Evolutionary conservation across 2,329 filamentous ascomycete species (phyloP), one percentile per base, ranked within the genome.

Genomic region (Penicillium crustosum): DNA sequence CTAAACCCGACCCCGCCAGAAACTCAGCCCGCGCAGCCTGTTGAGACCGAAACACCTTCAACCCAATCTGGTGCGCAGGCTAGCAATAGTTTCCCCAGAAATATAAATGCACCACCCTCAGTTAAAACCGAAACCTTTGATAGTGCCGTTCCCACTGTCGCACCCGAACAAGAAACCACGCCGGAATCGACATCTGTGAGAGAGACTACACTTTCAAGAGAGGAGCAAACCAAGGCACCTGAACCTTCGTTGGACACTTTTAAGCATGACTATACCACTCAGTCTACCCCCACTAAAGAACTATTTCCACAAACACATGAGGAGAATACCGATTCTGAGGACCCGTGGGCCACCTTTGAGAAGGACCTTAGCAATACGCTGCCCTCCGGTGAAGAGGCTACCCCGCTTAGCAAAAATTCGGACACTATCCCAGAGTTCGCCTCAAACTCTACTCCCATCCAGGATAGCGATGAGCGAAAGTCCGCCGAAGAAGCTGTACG

Each of bases 321-420:
- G 4, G 33, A 7, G 2, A 31, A 36, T 25, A 23, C n/a, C n/a
- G 43, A 36, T 13, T n/a, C 49, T 3, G 36, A 53, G 17, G 43
- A 53, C 33, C 27, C 29, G 6, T 48, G 42, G 55, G 10, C 35
- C n/a, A 36, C 27, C 15, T 36, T 57, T 35, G 55, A 57, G 35
- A 45, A 43, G 42, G 49, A 43, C 3, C 19, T 48, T 6, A 21
- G 49, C 13, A 42, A 45, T 39, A 21, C 42, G 7, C 31, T 53
- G 17, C 49, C 49, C 17, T 23, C 49, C 23, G n/a, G 19, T 21
- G 35, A 42, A 19, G 42, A 48, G 43, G 29, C 17, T 25, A 27
- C 21, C 8, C 35, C 35, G 21, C 8, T 9, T n/a, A 13, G 4
- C n/a, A 15, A 36, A 35, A 19, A 9, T 19, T 4, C n/a, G 4